Evolutionary conservation across 2,329 filamentous ascomycete genomes (phyloP).

Genomic region (Tolypocladium amazonense): DNA sequence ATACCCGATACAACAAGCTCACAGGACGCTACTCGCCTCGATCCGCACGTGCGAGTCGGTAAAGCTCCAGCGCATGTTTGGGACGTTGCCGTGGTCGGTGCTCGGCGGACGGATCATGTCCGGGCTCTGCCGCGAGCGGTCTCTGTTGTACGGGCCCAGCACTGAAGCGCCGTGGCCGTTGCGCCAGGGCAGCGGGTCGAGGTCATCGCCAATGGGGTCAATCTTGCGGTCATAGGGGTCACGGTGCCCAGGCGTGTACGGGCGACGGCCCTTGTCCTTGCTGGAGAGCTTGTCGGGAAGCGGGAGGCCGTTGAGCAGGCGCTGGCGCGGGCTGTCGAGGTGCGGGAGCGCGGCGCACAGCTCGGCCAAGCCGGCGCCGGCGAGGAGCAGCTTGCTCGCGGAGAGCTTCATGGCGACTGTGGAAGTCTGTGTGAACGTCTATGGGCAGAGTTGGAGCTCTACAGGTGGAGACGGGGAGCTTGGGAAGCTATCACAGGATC

Average conservation of each 20-base stretch:
- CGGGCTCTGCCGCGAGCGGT: constrained; percentile 58
- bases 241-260: constrained; percentile 48
- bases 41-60: constrained; percentile 54
- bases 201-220: constrained; percentile 45
- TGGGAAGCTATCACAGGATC: neutral
- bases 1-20: neutral
- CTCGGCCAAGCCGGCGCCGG: constrained; percentile 9
- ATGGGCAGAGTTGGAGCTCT: neutral
- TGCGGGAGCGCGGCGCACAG: constrained; percentile 16
- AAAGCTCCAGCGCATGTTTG: constrained; percentile 65
- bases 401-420: constrained; percentile 17
- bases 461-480: neutral
- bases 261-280: constrained; percentile 19
- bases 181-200: constrained; percentile 56
- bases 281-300: constrained; percentile 32
- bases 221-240: constrained; percentile 54
- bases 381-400: constrained; percentile 14
- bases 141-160: constrained; percentile 58
- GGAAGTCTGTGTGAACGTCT: no score
- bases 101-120: constrained; percentile 62
- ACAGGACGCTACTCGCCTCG: constrained; percentile 22
- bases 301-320: constrained; percentile 37
- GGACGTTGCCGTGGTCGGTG: constrained; percentile 60
- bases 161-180: constrained; percentile 56
- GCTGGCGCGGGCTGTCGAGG: constrained; percentile 43